Percentiles rank a stretch among this genome's conserved stretches.
phyloP scores from a whole-genome alignment of 257 asterid species.

The Paulownia fortunei region DNA sequence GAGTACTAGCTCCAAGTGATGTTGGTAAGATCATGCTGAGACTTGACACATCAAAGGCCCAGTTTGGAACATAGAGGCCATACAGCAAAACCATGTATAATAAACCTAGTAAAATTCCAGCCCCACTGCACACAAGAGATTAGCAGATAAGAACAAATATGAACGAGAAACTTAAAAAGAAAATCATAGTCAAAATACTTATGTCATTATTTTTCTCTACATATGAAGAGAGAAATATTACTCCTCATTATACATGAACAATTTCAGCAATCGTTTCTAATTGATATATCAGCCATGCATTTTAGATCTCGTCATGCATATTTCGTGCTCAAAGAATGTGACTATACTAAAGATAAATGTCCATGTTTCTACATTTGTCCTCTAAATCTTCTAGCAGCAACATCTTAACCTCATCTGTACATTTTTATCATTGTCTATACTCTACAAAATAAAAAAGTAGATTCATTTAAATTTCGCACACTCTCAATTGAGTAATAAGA shows the following conservation, averaged over 20 bases:
- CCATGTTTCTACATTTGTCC: constrained; percentile 10
- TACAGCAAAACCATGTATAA: constrained; percentile 67
- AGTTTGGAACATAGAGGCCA: constrained; percentile 77
- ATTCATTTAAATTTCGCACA: neutral
- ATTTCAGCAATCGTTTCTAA: neutral
- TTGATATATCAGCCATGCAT: neutral
- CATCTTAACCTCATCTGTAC: constrained; percentile 9
- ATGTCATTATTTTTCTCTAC: constrained; percentile 6
- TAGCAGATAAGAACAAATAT: constrained; percentile 28
- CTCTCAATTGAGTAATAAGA: constrained; percentile 14
- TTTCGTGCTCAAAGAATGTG: constrained; percentile 11
- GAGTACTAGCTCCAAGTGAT: constrained; percentile 52
- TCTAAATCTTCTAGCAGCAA: neutral
- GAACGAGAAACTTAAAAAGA: neutral
- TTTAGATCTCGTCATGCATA: constrained; percentile 1
- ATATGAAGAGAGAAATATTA: neutral
- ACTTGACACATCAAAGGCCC: constrained; percentile 66
- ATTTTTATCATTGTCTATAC: constrained; percentile 1
- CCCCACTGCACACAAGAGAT: constrained; percentile 55
- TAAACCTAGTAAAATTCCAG: constrained; percentile 56
- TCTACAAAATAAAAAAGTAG: neutral
- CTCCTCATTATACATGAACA: neutral
- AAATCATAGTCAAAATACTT: neutral
- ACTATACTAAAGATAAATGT: neutral
- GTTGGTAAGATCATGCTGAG: constrained; percentile 39